A percentile compares a stretch with the other conserved stretches of the same genome.
Conservation (phyloP, 495 filamentous ascomycete genomes). For the Penicillium crystallinum region DNA sequence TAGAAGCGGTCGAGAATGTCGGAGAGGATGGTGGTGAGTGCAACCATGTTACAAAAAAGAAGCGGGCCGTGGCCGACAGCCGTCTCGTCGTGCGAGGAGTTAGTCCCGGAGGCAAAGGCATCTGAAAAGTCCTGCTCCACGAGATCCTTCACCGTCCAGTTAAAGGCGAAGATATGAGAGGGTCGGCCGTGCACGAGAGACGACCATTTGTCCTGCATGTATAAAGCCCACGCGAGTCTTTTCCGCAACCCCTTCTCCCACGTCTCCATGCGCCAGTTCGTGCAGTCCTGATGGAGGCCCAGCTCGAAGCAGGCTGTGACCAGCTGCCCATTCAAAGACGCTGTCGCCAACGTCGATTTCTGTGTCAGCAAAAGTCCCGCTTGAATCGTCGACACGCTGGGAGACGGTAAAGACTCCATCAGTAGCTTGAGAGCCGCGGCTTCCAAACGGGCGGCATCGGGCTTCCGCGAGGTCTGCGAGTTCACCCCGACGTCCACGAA, state of each 20-base stretch:
- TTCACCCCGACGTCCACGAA: constrained; percentile 76
- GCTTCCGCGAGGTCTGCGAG: constrained; percentile 57
- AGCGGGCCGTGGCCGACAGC: constrained; percentile 42
- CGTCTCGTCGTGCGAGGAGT: constrained; percentile 32
- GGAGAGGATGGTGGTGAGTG: constrained; percentile 55
- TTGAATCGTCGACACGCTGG: constrained; percentile 91
- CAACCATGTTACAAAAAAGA: constrained; percentile 55
- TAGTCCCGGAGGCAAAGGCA: constrained; percentile 29
- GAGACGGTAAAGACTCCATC: constrained; percentile 69
- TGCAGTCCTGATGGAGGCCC: constrained; percentile 54
- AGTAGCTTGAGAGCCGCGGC: constrained; percentile 68
- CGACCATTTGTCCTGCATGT: constrained; percentile 59
- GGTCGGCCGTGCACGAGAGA: constrained; percentile 52
- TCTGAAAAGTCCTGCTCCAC: constrained; percentile 48
- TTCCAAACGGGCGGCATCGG: constrained; percentile 73
- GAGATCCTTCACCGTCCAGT: constrained; percentile 54
- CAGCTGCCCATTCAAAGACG: constrained; percentile 77
- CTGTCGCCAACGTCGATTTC: constrained; percentile 78
- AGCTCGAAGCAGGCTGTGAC: constrained; percentile 52
- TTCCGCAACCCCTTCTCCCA: constrained; percentile 54
- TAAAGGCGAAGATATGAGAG: constrained; percentile 49
- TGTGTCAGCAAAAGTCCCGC: constrained; percentile 86
- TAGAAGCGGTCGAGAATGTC: constrained; percentile 58
- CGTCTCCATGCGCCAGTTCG: constrained; percentile 48
- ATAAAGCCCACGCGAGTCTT: constrained; percentile 54